Evolutionary conservation across 148 eudicot species (phyloP).

Genomic region (Suaeda aralocaspica): DNA sequence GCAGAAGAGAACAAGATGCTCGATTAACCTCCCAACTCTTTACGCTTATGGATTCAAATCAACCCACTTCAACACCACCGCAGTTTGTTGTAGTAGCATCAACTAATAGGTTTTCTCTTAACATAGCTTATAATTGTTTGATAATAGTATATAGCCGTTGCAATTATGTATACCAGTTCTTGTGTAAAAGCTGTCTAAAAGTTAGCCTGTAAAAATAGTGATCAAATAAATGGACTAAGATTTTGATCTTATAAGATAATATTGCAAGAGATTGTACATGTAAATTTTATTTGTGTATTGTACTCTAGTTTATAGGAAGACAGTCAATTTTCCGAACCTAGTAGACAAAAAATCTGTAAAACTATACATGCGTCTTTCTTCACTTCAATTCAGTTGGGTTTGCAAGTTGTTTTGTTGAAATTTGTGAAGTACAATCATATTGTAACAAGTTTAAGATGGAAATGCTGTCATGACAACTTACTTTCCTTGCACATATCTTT

Average conservation of each 20-base stretch:
- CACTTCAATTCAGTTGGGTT: not conserved
- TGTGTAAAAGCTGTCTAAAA: not conserved
- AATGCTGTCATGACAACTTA: not conserved
- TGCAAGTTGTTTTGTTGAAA: not conserved
- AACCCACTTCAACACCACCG: slow-evolving; percentile 40
- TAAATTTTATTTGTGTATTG: too few relatives aligned
- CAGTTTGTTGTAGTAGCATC: slow-evolving; percentile 92
- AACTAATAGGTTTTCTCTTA: slow-evolving; percentile 68
- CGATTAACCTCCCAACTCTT: slow-evolving; percentile 80
- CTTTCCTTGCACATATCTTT: not conserved
- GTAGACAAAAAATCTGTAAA: too few relatives aligned
- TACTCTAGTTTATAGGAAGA: too few relatives aligned
- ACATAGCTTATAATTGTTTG: not conserved
- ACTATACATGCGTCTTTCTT: too few relatives aligned
- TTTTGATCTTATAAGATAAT: not conserved
- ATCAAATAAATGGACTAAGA: not conserved
- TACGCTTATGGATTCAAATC: slow-evolving; percentile 78
- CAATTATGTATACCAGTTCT: not conserved
- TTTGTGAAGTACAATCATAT: not conserved
- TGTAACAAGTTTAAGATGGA: not conserved
- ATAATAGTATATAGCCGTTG: not conserved
- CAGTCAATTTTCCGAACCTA: too few relatives aligned
- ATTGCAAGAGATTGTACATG: not conserved
- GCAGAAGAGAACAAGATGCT: slow-evolving; percentile 83
- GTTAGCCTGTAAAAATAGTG: not conserved